Base-by-base conservation (phyloP, 495 filamentous ascomycete genomes). In the Stereocaulon alpinum region DNA sequence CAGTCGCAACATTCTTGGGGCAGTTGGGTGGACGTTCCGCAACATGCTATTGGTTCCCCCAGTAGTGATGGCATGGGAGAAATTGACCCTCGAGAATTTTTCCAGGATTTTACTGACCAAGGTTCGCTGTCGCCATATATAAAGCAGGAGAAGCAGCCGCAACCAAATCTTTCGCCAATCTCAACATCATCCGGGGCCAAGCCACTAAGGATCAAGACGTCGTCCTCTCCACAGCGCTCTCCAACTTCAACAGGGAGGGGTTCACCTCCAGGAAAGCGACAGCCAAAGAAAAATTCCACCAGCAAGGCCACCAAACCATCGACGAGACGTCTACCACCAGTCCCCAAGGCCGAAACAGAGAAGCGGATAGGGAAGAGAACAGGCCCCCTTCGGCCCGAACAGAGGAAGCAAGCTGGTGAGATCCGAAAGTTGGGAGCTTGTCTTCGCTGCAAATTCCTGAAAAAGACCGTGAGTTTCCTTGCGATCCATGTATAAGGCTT, bases 381-480 rank as follows among this genome's bases (percentile, higher is more conserved):
- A 67, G 91, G 91, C 29, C 91, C 91, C 22, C 81, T 96, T 58
- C 81, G 88, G 64, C 89, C 89, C n/a, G 91, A 96, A 63, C 91
- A 95, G 71, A 82, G 91, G 57, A 91, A 93, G 74, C 91, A 95
- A 73, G 91, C 91, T 37, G 88, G 87, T 61, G 91, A 95, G 73
- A 96, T 96, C 61, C 82, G 91, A 64, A 96, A 95, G 71, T 76
- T 95, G 64, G 81, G 90, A 61, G 91, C 91, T 37, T 96, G 91
- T 70, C 77, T 96, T 50, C 84, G 91, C n/a, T 96, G 91, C 80
- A 96, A 95, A 73, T 96, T 95, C 73, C 77, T 96, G 64, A 96
- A 96, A 81, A 96, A 96, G 81, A 95, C 89, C 55, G 74, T 77
- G 67, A 72, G 73, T 61, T n/a, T 20, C 11, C 4, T 22, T 41